These are phyloP conservation scores for Eucalyptus grandis DNA, from an alignment of 345 rosid species.

Conservation along the genomic window DNA sequence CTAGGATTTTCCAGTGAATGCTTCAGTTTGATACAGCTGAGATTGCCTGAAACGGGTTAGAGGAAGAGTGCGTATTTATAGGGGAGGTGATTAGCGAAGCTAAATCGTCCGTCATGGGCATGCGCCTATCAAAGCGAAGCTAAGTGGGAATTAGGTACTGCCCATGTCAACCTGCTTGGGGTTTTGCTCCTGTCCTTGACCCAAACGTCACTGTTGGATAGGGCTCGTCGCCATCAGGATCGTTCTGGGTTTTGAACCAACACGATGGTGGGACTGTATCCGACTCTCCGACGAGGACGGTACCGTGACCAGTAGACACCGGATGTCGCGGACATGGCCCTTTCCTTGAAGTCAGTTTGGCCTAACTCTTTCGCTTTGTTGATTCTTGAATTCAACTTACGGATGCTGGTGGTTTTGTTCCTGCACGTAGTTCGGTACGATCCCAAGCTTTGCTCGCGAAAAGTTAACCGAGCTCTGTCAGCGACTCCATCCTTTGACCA, in stretches of 20 bases:
- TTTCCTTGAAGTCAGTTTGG: neutral
- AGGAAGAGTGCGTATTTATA: neutral
- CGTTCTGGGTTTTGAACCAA: neutral
- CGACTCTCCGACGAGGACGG: neutral
- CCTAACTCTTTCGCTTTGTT: neutral
- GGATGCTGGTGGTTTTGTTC: neutral
- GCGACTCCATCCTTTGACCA: neutral
- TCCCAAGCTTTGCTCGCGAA: neutral
- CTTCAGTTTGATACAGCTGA: neutral
- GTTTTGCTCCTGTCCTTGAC: neutral
- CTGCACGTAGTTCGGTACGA: neutral
- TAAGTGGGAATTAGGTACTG: slow-evolving; percentile 3
- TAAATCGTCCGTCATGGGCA: neutral
- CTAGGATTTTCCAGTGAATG: neutral
- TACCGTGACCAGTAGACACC: neutral
- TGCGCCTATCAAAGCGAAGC: neutral
- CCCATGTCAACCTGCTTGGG: neutral
- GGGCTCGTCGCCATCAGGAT: neutral
- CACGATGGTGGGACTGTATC: neutral
- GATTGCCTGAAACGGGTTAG: neutral
- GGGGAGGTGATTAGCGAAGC: neutral
- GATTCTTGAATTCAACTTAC: neutral
- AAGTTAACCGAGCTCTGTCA: neutral
- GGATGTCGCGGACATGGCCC: neutral
- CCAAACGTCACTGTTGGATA: neutral